Percentiles rank a stretch among this genome's conserved stretches.
Conservation (phyloP, 371 early-diverging fungal genomes). For the Mortierella sp. region DNA sequence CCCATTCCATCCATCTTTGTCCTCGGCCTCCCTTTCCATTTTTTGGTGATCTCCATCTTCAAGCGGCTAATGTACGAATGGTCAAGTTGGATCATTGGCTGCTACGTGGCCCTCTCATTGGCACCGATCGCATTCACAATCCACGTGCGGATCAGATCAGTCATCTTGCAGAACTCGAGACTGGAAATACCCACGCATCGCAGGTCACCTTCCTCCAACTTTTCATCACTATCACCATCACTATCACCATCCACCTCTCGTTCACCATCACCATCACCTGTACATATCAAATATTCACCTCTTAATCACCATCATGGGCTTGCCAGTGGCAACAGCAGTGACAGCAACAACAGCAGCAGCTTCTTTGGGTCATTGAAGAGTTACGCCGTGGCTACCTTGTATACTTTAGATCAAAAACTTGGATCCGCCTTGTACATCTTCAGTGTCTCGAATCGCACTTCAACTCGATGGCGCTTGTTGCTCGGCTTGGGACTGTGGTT, state of each 20-base stretch:
- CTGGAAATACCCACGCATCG: constrained; percentile 16
- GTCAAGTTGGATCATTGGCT: constrained; percentile 37
- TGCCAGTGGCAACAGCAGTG: constrained; percentile 3
- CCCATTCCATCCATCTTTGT: constrained; percentile 28
- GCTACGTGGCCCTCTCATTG: constrained; percentile 21
- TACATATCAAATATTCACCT: constrained; percentile 17
- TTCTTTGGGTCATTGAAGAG: background rate
- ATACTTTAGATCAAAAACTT: background rate
- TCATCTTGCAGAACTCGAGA: constrained; percentile 3
- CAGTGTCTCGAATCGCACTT: constrained; percentile 29
- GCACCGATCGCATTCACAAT: constrained; percentile 21
- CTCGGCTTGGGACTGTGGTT: constrained; percentile 29
- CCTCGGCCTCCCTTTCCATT: constrained; percentile 47
- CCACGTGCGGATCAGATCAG: constrained; percentile 16
- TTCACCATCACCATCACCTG: too few relatives aligned
- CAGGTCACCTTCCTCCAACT: constrained; percentile 8
- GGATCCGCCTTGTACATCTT: constrained; percentile 16
- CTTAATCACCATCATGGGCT: constrained; percentile 7
- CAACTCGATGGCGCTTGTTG: constrained; percentile 33
- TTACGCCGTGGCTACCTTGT: background rate
- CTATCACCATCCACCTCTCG: background rate
- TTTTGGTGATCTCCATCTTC: constrained; percentile 46
- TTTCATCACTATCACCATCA: too few relatives aligned
- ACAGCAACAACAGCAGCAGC: background rate
- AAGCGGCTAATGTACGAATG: constrained; percentile 38